Evolutionary conservation across 306 rosid genomes (phyloP), one percentile per base, ranked within the genome.

Genomic region (Astragalus membranaceus): DNA sequence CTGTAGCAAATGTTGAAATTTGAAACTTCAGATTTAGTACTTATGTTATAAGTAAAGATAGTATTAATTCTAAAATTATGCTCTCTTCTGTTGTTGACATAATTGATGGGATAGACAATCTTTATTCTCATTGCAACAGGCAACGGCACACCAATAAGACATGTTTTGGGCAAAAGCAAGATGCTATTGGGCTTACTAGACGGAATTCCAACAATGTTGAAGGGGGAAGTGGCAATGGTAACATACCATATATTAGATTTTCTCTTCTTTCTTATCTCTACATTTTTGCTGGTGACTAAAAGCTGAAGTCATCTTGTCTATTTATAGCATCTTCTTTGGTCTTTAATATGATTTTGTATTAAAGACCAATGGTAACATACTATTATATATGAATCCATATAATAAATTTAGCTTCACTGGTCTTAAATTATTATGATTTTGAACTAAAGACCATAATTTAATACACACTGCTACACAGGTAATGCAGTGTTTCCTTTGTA

Each of bases 171-270:
- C 14, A 95, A 87, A 82, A 89, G 92, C 89, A 91, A 91, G 86
- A 84, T 95, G 83, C 32, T 95, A 35, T 75, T 95, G 79, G 97
- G 99, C 53, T 86, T 95, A 81, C 89, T 91, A 15, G 96, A 91
- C 84, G 97, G 96, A 70, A 75, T 95, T 83, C 96, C 99, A n/a
- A 80, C 97, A 14, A 91, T 95, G 96, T 78, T 80, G 76, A 91
- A 91, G 89, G 95, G 91, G 51, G 99, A 95, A 91, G 87, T 95
- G 62, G 96, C 92, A 56, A 88, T 89, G 97, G 99, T 95, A 95
- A 80, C 14, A 11, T 72, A 62, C 78, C 55, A 10, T 43, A 47
- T 13, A 59, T 53, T 46, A 36, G 43, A 30, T n/a, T 71, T 59
- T 36, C 9, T 65, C 39, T n/a, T 50, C 53, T 69, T 50, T 46